Conservation (phyloP, 257 asterid genomes). For the Misopates orontium region DNA sequence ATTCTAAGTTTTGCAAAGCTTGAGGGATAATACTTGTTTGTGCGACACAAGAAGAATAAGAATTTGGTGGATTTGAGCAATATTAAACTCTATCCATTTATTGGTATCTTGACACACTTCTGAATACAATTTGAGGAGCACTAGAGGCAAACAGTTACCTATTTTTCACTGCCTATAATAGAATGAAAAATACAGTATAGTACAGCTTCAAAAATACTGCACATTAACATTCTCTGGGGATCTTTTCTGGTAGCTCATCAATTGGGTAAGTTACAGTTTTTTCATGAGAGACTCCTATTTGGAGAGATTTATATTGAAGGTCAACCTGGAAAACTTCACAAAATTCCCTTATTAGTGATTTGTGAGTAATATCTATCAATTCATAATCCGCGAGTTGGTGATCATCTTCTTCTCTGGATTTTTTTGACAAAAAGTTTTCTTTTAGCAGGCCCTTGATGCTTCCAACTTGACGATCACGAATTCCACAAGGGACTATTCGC, state of each 20-base stretch:
- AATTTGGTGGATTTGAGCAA: too few relatives aligned
- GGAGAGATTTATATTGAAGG: conserved; percentile 15
- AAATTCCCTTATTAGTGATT: conserved; percentile 56
- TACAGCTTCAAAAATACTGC: too few relatives aligned
- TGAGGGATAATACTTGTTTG: too few relatives aligned
- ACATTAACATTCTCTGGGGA: too few relatives aligned
- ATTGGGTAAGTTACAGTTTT: neutral
- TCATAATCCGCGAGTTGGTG: conserved; percentile 33
- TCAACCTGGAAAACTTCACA: conserved; percentile 73
- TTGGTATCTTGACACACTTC: too few relatives aligned
- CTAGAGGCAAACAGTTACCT: too few relatives aligned
- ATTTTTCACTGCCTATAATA: too few relatives aligned
- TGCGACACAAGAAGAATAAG: too few relatives aligned
- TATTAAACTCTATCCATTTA: too few relatives aligned
- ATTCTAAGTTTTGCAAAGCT: too few relatives aligned
- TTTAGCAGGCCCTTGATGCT: conserved; percentile 55
- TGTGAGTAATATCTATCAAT: conserved; percentile 50
- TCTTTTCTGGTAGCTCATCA: neutral
- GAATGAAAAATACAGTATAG: too few relatives aligned
- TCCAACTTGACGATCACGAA: conserved; percentile 73
- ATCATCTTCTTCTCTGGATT: conserved; percentile 20
- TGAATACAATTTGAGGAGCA: too few relatives aligned
- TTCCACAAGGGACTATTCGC: conserved; percentile 81
- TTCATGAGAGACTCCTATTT: neutral
- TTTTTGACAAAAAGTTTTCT: conserved; percentile 23